Evolutionary conservation across 1,284 basidiomycete species (phyloP), one percentile per base, ranked within the genome.

Genomic region (Naganishia liquefaciens): DNA sequence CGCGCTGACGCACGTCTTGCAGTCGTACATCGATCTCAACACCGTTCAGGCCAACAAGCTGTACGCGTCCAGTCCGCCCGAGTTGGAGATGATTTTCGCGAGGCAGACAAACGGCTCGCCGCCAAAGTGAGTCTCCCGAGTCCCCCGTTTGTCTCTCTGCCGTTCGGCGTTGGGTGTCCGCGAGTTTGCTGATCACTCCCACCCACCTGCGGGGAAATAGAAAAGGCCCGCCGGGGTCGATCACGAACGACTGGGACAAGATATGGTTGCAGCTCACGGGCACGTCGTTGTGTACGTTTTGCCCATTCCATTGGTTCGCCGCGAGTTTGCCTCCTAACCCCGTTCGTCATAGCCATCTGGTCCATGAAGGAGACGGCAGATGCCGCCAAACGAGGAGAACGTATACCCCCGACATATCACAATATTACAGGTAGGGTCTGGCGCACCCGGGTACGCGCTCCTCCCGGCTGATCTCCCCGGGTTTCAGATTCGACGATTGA

Each of bases 261-360:
- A 88, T 95, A 10, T 95, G 92, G 92, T 89, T 90, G 1, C 93
- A 97, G 79, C 82, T 97, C 30, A 89, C 90, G 49, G 93, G 93
- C 5, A 96, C 93, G 9, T 93, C 91, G 9, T 83, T 97, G 63
- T 94, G 91, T 75, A 62, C 17, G 51, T 44, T 6, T 21, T 13
- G 17, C 43, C 13, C 5, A 13, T 25, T 13, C 23, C n/a, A 19
- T 19, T 15, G 15, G 5, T 5, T 27, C 13, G 2, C n/a, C 5
- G 10, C 44, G 17, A 2, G 5, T 50, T 47, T 7, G 17, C 33
- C 47, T n/a, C 15, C 19, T 25, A 58, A 40, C 4, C 4, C 27
- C 27, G 11, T 47, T 54, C 27, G 57, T 5, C 13, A 25, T 46
- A 76, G 75, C 77, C 3, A 76, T 78, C 71, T 79, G 78, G 78